These are phyloP conservation scores for Drosera spatulata DNA, from an alignment of 179 eudicot genomes.

Conservation along the genomic window DNA sequence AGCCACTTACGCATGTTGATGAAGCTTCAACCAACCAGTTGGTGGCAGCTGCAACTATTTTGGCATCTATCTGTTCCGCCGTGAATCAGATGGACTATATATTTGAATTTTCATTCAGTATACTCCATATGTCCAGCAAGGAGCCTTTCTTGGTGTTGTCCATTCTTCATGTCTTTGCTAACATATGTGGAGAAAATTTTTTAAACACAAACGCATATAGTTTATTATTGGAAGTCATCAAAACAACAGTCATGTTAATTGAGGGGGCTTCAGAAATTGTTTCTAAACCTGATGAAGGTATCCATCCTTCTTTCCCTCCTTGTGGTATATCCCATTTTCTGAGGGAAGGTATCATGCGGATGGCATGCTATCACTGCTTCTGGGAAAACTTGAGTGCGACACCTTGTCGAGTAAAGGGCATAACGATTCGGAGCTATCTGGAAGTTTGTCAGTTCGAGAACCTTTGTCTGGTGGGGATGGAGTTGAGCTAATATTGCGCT, in stretches of 20 bases:
- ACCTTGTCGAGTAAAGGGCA: too few relatives aligned
- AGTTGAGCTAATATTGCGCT: conserved; percentile 1
- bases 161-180: conserved; percentile 65
- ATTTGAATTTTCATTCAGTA: conserved; percentile 51
- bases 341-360: conserved; percentile 39
- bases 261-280: conserved; percentile 21
- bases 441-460: conserved; percentile 7
- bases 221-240: conserved; percentile 40
- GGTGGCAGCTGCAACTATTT: conserved; percentile 38
- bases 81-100: conserved; percentile 35
- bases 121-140: conserved; percentile 23
- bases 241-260: conserved; percentile 34
- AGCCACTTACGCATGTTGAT: conserved; percentile 14
- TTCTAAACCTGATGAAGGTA: conserved; percentile 9
- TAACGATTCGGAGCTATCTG: conserved; percentile 10
- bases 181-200: conserved; percentile 47
- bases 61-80: conserved; percentile 58
- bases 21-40: conserved; percentile 38
- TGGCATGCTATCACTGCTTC: conserved; percentile 29
- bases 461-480: not conserved
- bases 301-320: conserved; percentile 16
- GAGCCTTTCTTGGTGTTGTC: conserved; percentile 29
- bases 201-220: conserved; percentile 20
- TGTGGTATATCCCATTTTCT: conserved; percentile 57
- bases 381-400: conserved; percentile 33